Evolutionary conservation across 352 stramenopile genomes (phyloP), one percentile per base, ranked within the genome.

Genomic region (Pythium insidiosum): DNA sequence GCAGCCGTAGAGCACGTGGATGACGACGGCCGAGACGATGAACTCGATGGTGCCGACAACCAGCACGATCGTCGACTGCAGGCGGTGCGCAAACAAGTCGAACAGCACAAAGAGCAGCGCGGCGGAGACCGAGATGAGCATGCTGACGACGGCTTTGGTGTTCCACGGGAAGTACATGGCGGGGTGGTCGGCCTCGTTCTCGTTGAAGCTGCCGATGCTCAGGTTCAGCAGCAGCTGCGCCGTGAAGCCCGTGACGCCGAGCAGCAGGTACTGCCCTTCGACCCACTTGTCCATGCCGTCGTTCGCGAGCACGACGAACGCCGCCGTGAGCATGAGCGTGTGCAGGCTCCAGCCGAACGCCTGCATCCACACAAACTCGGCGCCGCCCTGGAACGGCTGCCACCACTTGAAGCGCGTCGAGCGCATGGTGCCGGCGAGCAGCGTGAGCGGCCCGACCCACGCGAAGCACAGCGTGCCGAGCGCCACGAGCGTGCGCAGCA

Each of bases 301-400:
- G 30, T 82, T 82, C 24, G 58, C 64, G 12, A 82, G 45, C 39
- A 76, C 29, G 29, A 82, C 65, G 43, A 68, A 50, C 3, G 58
- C 47, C 13, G 57, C 52, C 2, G 69, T 65, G 33, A 82, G 45
- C 50, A 73, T 50, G 33, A 79, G 61, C 30, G 62, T 68, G 35
- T 70, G 61, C 16, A 82, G 58, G 23, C 50, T 72, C 69, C 69
- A 82, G 13, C 69, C 69, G 40, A 77, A 72, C 16, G 69, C 67
- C 53, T 82, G 69, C 67, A 82, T 74, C 57, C 63, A 82, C 35
- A 79, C 63, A 51, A 82, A 82, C 49, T 76, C 62, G 44, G 62
- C 47, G 18, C 69, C 67, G 30, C 69, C 69, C 38, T 74, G 56
- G 40, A 82, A 79, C 3, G 66, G 69, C 47, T 77, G 66, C 69